Base-by-base conservation (phyloP, 108 stramenopile genomes). In the Fragilaria radians region DNA sequence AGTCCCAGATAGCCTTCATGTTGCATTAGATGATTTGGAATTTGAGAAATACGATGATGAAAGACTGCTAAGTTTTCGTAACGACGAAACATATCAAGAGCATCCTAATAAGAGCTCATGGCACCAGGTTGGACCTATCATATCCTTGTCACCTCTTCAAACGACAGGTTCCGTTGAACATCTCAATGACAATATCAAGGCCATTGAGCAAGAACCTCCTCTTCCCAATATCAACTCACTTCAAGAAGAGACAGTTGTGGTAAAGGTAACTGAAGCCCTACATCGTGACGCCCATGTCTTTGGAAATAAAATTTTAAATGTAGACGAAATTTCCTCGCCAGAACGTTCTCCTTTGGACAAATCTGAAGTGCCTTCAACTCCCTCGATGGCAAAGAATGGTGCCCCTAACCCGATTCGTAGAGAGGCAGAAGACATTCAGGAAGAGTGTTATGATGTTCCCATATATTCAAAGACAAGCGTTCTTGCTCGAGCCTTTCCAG, bases 401-500 rank as follows among this genome's bases (percentile, higher is more conserved):
- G n/a, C n/a, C n/a, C n/a, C n/a, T n/a, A n/a, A n/a, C n/a, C n/a
- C n/a, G n/a, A n/a, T n/a, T n/a, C n/a, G n/a, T n/a, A n/a, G n/a
- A n/a, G n/a, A n/a, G n/a, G n/a, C n/a, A n/a, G n/a, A n/a, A 25
- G 57, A 55, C 1, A 27, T 56, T 18, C 48, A 61, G 17, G 65
- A 70, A 21, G 65, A 57, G 28, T 31, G 46, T 4, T 70, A 74
- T 31, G 72, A 79, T 1, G 53, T 52, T 3, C 60, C 72, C 18
- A 19, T 28, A 14, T 82, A 82, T 46, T 30, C 55, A 18, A 32
- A 29, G 1, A 73, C 73, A 42, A 56, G 52, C 4, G 48, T 70
- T 0, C 54, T 79, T 22, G 42, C 71, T 33, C 66, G 82, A n/a
- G 86, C 82, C 1, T 72, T 79, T 60, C 77, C 87, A 0, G 79